Evolutionary conservation across 2,329 filamentous ascomycete species (phyloP), one percentile per base, ranked within the genome.

Genomic region (Beauveria sp.): DNA sequence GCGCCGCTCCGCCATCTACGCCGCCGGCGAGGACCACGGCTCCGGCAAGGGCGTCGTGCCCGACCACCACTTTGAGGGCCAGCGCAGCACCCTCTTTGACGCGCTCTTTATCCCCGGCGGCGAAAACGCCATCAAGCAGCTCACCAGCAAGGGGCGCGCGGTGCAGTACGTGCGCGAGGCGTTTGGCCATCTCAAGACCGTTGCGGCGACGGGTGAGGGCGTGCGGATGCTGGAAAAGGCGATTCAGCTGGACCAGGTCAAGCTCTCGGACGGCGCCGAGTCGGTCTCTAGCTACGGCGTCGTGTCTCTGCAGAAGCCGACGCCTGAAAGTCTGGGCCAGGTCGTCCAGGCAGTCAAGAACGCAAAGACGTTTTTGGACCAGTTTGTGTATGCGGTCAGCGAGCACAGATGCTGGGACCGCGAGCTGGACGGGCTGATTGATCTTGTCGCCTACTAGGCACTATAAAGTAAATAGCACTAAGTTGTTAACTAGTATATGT

Each of bases 1-100:
- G 0, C 83, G 85, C 22, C 83, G 90, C 7, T 85, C 84, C 44
- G 79, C 84, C 37, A 84, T 93, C 62, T 86, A 79, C 58, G 82
- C 87, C 7, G 82, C 80, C 0, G 83, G 83, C 8, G 82, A 83
- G 63, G 79, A 83, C 64, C 57, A 43, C 40, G 76, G 74, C 1
- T 70, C 73, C 3, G 74, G 77, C 44, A 80, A 80, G 60, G 84
- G 84, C 5, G 74, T 89, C 0, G 74, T 82, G 26, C 86, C 91
- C 0, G 87, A 92, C 66, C 89, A 94, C 70, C 88, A 92, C 70
- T 84, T 93, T 55, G 88, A 92, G 66, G 90, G 89, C 0, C 86
- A 89, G 81, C 84, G 90, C 18, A 90, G 86, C 30, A 91, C 88
- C 41, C 85, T 94, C 80, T 93, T 93, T 64, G 91, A 94, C 70